A percentile compares a stretch with the other conserved stretches of the same genome.
Evolutionary conservation across 768 basidiomycete genomes (phyloP).

Genomic region (Calocybe gangraenosa): DNA sequence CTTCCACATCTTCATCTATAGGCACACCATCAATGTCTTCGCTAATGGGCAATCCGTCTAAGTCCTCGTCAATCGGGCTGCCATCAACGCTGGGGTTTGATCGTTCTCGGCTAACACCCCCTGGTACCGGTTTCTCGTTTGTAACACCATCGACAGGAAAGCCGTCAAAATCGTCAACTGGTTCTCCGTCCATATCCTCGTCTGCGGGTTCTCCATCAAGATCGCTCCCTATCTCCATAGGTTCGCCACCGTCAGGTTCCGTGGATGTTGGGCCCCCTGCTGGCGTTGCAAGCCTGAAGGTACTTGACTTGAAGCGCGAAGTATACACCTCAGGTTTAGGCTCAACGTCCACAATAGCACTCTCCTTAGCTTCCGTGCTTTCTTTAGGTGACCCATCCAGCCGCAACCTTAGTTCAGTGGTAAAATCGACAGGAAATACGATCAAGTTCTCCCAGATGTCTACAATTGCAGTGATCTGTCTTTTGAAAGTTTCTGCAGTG

Average conservation of each 20-base stretch:
- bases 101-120: conserved; percentile 1
- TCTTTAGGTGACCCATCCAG: conserved; percentile 58
- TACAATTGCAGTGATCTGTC: conserved; percentile 82
- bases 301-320: conserved; percentile 72
- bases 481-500: conserved; percentile 94
- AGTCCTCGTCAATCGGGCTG: conserved; percentile 23
- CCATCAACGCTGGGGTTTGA: conserved; percentile 37
- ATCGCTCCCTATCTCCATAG: conserved; percentile 32
- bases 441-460: conserved; percentile 99
- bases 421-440: conserved; percentile 88
- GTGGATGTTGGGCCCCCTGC: conserved; percentile 17
- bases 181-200: conserved; percentile 40
- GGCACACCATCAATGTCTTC: conserved; percentile 47
- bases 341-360: conserved; percentile 23
- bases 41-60: conserved; percentile 31
- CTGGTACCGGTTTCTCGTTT: conserved; percentile 11
- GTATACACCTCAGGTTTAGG: conserved; percentile 32
- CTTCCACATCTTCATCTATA: conserved; percentile 33
- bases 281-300: conserved; percentile 66
- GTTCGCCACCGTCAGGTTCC: conserved; percentile 23
- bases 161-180: conserved; percentile 48
- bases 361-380: conserved; percentile 20
- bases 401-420: conserved; percentile 62
- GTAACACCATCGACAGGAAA: conserved; percentile 42
- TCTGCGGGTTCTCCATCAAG: conserved; percentile 41